Percentiles rank a stretch among this genome's conserved stretches.
These are phyloP conservation scores for Chimonanthus salicifolius DNA, from an alignment of 164 flowering plant species.

Conservation along the genomic window DNA sequence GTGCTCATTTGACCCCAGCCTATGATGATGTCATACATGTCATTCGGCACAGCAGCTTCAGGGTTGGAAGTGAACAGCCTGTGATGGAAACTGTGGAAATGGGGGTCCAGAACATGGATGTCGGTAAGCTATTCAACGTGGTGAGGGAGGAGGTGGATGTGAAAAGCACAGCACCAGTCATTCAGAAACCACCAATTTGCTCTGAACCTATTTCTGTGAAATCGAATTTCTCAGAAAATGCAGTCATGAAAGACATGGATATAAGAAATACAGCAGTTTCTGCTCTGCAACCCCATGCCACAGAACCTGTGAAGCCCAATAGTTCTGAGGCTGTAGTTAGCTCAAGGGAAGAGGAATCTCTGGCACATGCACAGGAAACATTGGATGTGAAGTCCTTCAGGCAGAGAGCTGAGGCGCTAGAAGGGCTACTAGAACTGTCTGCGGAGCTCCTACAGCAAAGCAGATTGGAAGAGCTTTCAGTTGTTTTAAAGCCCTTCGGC, in stretches of 20 bases:
- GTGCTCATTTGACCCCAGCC: conserved; percentile 43
- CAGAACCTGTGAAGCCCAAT: conserved; percentile 30
- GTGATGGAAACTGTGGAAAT: conserved; percentile 54
- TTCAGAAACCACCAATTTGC: conserved; percentile 31
- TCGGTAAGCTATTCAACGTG: conserved; percentile 58
- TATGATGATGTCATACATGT: conserved; percentile 88
- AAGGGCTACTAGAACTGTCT: conserved; percentile 86
- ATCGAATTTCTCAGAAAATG: conserved; percentile 30
- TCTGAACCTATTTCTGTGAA: conserved; percentile 30
- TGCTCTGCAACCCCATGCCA: conserved; percentile 23
- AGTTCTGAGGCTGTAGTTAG: conserved; percentile 15
- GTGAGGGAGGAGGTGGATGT: conserved; percentile 59
- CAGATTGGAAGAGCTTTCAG: conserved; percentile 77
- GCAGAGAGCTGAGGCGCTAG: conserved; percentile 97
- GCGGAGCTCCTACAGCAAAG: conserved; percentile 86
- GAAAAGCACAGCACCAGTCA: conserved; percentile 27
- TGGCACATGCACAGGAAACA: conserved; percentile 60
- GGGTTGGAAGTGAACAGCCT: conserved; percentile 71
- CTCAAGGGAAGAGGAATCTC: conserved; percentile 34
- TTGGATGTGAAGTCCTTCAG: conserved; percentile 85
- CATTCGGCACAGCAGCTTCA: conserved; percentile 78
- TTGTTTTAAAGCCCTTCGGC: conserved; percentile 92
- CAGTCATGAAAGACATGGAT: conserved; percentile 43
- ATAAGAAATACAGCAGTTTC: conserved; percentile 9
- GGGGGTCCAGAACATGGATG: conserved; percentile 59